phyloP scores from a whole-genome alignment of 257 asterid genomes.

The Haberlea rhodopensis region DNA sequence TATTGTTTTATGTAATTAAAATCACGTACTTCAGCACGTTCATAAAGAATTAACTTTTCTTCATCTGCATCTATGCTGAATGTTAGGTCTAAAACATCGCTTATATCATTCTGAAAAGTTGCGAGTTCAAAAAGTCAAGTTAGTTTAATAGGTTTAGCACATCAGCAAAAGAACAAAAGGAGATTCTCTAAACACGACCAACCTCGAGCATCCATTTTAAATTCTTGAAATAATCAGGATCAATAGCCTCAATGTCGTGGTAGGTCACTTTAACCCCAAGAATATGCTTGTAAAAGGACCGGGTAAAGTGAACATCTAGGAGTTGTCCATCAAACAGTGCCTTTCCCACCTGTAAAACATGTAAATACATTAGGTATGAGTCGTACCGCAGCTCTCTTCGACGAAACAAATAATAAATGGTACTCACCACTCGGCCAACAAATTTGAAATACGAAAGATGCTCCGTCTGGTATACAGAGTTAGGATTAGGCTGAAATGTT shows the following conservation, averaged over 20 bases:
- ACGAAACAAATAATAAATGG: conserved; percentile 18
- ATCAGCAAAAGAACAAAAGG: neutral
- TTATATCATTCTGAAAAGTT: conserved; percentile 76
- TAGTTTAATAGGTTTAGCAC: conserved; percentile 4
- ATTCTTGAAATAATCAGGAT: conserved; percentile 90
- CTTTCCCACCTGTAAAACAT: conserved; percentile 70
- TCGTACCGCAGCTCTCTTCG: conserved; percentile 8
- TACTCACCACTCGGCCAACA: conserved; percentile 95
- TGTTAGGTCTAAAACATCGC: conserved; percentile 79
- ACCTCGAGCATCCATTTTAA: conserved; percentile 97
- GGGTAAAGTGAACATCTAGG: conserved; percentile 94
- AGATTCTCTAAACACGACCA: conserved; percentile 16
- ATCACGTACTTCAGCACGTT: conserved; percentile 68
- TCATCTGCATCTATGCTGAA: conserved; percentile 98
- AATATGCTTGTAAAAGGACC: conserved; percentile 94
- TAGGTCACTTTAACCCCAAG: conserved; percentile 93
- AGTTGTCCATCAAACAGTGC: conserved; percentile 99
- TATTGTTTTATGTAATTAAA: conserved; percentile 16
- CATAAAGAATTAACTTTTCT: conserved; percentile 84
- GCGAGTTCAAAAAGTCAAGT: neutral
- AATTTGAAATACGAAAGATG: conserved; percentile 96
- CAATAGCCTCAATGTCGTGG: conserved; percentile 97
- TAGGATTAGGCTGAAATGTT: conserved; percentile 95
- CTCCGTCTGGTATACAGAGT: conserved; percentile 94
- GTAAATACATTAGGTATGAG: conserved; percentile 23